Evolutionary conservation across 306 rosid genomes (phyloP).

Genomic region (Betula pendula): DNA sequence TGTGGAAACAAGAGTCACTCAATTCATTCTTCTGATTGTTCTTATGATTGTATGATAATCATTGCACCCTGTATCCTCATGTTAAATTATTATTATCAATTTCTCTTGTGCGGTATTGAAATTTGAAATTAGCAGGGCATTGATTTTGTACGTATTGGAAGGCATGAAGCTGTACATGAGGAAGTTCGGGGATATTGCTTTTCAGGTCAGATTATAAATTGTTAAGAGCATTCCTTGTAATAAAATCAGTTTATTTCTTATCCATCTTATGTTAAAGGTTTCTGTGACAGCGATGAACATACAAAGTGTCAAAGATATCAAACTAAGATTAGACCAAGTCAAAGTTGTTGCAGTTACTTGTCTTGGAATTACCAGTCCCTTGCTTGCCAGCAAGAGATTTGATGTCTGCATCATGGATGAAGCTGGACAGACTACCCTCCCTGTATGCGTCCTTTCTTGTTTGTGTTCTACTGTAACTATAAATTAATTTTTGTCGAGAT

Average conservation of each 20-base stretch:
- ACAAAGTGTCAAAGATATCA: constrained; percentile 66
- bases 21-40: not conserved
- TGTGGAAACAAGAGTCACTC: too few relatives aligned
- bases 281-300: constrained; percentile 49
- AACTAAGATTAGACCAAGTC: constrained; percentile 69
- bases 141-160: constrained; percentile 89
- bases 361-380: constrained; percentile 78
- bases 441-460: constrained; percentile 54
- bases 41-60: constrained; percentile 7
- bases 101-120: constrained; percentile 23
- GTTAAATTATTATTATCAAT: constrained; percentile 2
- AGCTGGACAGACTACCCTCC: constrained; percentile 97
- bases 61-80: constrained; percentile 2
- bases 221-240: constrained; percentile 7
- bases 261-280: constrained; percentile 28
- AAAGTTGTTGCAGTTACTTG: constrained; percentile 95
- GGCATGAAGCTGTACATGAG: constrained; percentile 76
- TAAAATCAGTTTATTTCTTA: constrained; percentile 22
- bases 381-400: constrained; percentile 72
- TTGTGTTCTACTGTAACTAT: constrained; percentile 14
- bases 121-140: constrained; percentile 54
- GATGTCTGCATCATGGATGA: constrained; percentile 99
- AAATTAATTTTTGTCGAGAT: constrained; percentile 9
- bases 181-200: constrained; percentile 74
- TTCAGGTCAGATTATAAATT: constrained; percentile 61